Evolutionary conservation across 2,329 filamentous ascomycete species (phyloP).

Genomic region (Microdochium trichocladiopsis): DNA sequence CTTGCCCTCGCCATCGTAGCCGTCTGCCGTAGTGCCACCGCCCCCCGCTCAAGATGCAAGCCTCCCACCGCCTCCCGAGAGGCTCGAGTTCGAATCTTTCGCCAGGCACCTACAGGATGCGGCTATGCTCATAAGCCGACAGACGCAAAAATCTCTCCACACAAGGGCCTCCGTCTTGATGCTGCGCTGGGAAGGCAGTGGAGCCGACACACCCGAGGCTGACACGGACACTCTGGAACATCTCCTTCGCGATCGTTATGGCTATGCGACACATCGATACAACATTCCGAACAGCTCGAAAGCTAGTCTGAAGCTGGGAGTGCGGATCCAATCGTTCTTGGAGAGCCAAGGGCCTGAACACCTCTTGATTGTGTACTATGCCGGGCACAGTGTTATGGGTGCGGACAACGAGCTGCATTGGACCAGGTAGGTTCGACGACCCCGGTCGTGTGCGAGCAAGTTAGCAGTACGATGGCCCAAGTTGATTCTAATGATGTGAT

Average conservation of each 20-base stretch:
- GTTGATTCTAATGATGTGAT: slow-evolving; percentile 26
- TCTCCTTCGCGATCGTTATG: slow-evolving; percentile 52
- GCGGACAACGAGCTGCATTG: slow-evolving; percentile 56
- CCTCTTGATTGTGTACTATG: slow-evolving; percentile 58
- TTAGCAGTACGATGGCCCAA: slow-evolving; percentile 3
- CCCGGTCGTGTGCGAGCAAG: slow-evolving; percentile 2
- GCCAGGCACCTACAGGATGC: slow-evolving; percentile 62
- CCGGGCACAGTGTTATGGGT: slow-evolving; percentile 52
- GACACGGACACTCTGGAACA: slow-evolving; percentile 38
- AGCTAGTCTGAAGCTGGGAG: slow-evolving; percentile 53
- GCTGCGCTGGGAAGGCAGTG: slow-evolving; percentile 56
- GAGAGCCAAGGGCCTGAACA: slow-evolving; percentile 51
- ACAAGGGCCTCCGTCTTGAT: slow-evolving; percentile 53
- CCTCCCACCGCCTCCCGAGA: slow-evolving; percentile 28
- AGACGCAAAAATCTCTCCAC: slow-evolving; percentile 52
- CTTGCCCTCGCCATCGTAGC: neutral
- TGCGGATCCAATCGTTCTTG: slow-evolving; percentile 52
- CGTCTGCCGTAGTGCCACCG: neutral
- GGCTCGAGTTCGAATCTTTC: slow-evolving; percentile 60
- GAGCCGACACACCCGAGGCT: slow-evolving; percentile 44
- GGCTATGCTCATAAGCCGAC: slow-evolving; percentile 58
- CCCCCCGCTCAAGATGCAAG: neutral
- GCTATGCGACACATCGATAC: slow-evolving; percentile 54
- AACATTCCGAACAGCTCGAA: slow-evolving; percentile 52
- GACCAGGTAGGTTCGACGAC: slow-evolving; percentile 49